These are phyloP conservation scores for Suhomyces yuchorum DNA, from an alignment of 1,139 yeast genomes.

Conservation along the genomic window DNA sequence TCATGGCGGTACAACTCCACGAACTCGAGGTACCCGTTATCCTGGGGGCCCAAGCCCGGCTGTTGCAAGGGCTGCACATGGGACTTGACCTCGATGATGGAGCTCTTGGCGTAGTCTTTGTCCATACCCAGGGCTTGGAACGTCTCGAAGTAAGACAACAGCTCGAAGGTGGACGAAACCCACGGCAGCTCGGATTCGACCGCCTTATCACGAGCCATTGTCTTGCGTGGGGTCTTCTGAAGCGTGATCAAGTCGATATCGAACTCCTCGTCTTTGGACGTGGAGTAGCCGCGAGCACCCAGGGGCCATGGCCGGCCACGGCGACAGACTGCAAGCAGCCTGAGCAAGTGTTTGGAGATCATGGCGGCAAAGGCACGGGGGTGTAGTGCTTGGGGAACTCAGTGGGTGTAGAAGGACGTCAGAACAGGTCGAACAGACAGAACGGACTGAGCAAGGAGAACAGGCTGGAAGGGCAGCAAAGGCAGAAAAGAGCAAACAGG, in stretches of 20 bases:
- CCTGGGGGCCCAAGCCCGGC: not conserved
- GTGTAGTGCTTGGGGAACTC: not conserved
- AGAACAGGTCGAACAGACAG: not conserved
- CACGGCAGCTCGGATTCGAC: not conserved
- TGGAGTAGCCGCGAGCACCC: constrained; percentile 9
- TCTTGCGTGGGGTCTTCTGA: constrained; percentile 24
- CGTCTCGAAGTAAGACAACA: constrained; percentile 14
- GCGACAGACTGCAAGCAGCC: not conserved
- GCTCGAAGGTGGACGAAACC: constrained; percentile 8
- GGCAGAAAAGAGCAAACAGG: no score
- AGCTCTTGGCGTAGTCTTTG: constrained; percentile 3
- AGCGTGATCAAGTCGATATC: constrained; percentile 42
- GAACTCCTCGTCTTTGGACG: constrained; percentile 24
- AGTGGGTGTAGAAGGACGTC: not conserved
- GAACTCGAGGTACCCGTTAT: constrained; percentile 21
- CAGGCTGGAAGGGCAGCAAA: no score
- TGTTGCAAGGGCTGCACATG: not conserved
- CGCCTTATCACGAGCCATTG: not conserved
- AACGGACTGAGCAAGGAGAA: not conserved
- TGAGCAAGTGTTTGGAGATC: not conserved
- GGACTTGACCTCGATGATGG: constrained; percentile 8
- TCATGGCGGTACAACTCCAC: constrained; percentile 25
- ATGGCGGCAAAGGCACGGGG: not conserved
- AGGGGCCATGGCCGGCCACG: not conserved
- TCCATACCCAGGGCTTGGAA: constrained; percentile 1